A percentile compares a stretch with the other conserved stretches of the same genome.
Conservation (phyloP, 768 basidiomycete genomes). For the Botryobasidium botryosum region DNA sequence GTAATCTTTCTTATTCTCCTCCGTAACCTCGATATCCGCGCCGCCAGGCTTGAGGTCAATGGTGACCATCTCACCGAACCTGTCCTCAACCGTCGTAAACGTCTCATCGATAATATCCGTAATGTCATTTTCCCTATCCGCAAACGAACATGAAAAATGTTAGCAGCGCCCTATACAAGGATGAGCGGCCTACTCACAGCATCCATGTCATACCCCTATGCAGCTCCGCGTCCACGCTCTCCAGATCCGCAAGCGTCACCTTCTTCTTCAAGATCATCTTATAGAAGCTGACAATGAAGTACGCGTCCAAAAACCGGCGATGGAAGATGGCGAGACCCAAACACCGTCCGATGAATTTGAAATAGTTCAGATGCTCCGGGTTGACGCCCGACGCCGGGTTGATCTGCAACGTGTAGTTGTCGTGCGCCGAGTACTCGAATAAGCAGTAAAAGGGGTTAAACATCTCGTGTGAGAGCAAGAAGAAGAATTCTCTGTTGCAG, state of each 20-base stretch:
- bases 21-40: constrained; percentile 67
- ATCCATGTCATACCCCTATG: constrained; percentile 97
- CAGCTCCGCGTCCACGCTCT: constrained; percentile 91
- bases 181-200: constrained; percentile 43
- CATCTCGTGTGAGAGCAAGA: constrained; percentile 99
- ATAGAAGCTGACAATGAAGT: constrained; percentile 99
- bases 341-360: constrained; percentile 97
- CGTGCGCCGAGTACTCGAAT: constrained; percentile 99
- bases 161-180: background rate
- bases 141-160: background rate
- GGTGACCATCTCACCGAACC: constrained; percentile 95
- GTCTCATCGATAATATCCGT: constrained; percentile 97
- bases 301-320: constrained; percentile 94
- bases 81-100: constrained; percentile 91
- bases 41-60: constrained; percentile 89
- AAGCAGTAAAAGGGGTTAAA: constrained; percentile 99
- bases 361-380: constrained; percentile 98
- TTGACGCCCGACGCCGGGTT: constrained; percentile 97
- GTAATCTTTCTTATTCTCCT: constrained; percentile 99
- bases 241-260: constrained; percentile 81
- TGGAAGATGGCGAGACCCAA: constrained; percentile 97
- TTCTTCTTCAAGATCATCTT: constrained; percentile 99
- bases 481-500: constrained; percentile 85
- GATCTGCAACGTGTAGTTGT: constrained; percentile 99
- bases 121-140: constrained; percentile 81